Conservation (phyloP, 176 grass and related monocot species). For the Cenchrus purpureus region DNA sequence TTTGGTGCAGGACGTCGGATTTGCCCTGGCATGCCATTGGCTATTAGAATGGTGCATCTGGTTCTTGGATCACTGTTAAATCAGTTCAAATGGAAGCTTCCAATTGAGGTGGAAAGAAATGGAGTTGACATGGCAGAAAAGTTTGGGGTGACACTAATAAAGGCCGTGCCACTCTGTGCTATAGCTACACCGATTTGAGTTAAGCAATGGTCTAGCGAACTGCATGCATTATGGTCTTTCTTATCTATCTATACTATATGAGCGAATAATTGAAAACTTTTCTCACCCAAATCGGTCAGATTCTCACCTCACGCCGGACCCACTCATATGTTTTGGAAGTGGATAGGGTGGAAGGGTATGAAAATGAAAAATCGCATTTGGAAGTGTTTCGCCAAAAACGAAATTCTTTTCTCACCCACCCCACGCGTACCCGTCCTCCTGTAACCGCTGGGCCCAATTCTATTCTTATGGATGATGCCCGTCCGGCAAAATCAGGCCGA, state of each 20-base stretch:
- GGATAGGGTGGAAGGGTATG: too few species aligned
- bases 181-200: slow-evolving; percentile 35
- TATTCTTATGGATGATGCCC: too few species aligned
- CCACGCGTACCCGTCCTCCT: too few species aligned
- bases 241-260: background rate
- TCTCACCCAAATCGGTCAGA: too few species aligned
- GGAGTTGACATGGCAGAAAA: slow-evolving; percentile 49
- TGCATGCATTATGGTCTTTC: background rate
- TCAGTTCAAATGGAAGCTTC: slow-evolving; percentile 43
- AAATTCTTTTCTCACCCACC: too few species aligned
- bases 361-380: too few species aligned
- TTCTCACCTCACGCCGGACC: too few species aligned
- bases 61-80: slow-evolving; percentile 35
- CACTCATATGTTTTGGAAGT: too few species aligned
- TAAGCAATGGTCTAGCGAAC: background rate
- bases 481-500: too few species aligned
- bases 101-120: background rate
- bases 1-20: slow-evolving; percentile 49
- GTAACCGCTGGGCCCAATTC: too few species aligned
- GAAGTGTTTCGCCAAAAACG: too few species aligned
- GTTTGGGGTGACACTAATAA: slow-evolving; percentile 14
- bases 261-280: too few species aligned
- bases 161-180: slow-evolving; percentile 22
- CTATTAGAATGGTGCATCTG: slow-evolving; percentile 44
- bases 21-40: slow-evolving; percentile 58